Percentiles rank a stretch among this genome's conserved stretches.
These are phyloP conservation scores for Mediolabrus comicus DNA, from an alignment of 108 stramenopile species.

Conservation along the genomic window DNA sequence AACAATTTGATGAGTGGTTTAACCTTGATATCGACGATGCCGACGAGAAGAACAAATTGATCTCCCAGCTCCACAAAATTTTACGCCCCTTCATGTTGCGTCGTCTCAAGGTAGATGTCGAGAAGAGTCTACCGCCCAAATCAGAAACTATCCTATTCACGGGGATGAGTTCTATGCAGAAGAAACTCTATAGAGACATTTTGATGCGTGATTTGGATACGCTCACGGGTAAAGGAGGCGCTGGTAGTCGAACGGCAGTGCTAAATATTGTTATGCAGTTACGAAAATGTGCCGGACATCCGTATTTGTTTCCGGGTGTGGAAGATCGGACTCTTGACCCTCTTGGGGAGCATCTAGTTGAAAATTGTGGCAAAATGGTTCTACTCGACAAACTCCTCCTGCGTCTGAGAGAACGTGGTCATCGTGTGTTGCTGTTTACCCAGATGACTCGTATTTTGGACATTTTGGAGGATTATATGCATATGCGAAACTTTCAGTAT, in stretches of 20 bases:
- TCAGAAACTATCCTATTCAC: slow-evolving; percentile 91
- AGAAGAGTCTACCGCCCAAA: slow-evolving; percentile 87
- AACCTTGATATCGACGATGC: slow-evolving; percentile 27
- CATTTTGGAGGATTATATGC: slow-evolving; percentile 91
- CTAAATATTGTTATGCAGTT: slow-evolving; percentile 98
- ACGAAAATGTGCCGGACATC: slow-evolving; percentile 98
- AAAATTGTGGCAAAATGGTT: slow-evolving; percentile 84
- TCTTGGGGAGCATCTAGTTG: slow-evolving; percentile 86
- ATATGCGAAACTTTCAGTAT: slow-evolving; percentile 87
- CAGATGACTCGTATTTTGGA: slow-evolving; percentile 97
- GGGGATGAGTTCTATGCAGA: slow-evolving; percentile 89
- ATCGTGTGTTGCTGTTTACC: slow-evolving; percentile 95
- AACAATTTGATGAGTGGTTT: slow-evolving; percentile 96
- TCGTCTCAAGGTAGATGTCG: slow-evolving; percentile 93
- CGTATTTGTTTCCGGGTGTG: slow-evolving; percentile 96
- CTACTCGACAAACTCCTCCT: slow-evolving; percentile 91
- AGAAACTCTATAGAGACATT: slow-evolving; percentile 91
- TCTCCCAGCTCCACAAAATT: slow-evolving; percentile 95
- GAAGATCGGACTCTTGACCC: slow-evolving; percentile 91
- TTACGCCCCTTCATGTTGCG: slow-evolving; percentile 98
- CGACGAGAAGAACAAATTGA: slow-evolving; percentile 35
- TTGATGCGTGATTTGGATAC: slow-evolving; percentile 53
- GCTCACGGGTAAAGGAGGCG: slow-evolving; percentile 5
- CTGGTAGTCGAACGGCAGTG: slow-evolving; percentile 57
- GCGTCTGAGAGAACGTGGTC: slow-evolving; percentile 80